Evolutionary conservation across 1,139 yeast species (phyloP), one percentile per base, ranked within the genome.

Genomic region (Suhomyces kunorum): DNA sequence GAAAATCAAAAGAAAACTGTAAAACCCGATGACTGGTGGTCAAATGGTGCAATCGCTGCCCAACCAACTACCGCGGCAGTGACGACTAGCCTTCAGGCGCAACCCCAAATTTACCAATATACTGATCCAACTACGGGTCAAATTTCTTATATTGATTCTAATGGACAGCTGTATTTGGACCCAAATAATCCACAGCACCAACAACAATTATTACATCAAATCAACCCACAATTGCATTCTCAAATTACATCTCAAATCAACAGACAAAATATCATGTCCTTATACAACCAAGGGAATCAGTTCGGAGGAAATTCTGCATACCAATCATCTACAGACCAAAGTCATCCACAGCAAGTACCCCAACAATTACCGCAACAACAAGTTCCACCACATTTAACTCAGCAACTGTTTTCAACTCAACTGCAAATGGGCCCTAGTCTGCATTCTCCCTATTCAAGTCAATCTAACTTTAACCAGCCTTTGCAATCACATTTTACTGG

Each of bases 111-210:
- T 29, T 81, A 75, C 50, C 86, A 80, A 53, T 81, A 78, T 52
- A 71, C 83, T 8, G 86, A 81, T 49, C 85, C 85, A 6, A 58
- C 70, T 11, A 79, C 84, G 0, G 86, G 86, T 16, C 73, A 72
- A 40, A 59, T 80, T n/a, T 76, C 76, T 32, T 78, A 80, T 49
- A 69, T 81, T 33, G 87, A 81, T 52, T 59, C 72, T 3, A 76
- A 73, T 44, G 83, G 83, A 2, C 83, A 79, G 54, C 81, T 78
- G 52, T 78, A 78, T 47, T 59, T 78, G 49, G 83, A 78, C 54
- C 80, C 81, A 12, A 66, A 53, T 39, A 80, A 77, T 43, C 76
- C 77, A 3, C 72, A 68, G 43, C 81, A 76, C 49, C 82, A 78
- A 49, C 76, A 74, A 47, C 63, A 70, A 49, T 62, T 75, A 42